These are phyloP conservation scores for Zygosaccharomyces gambellarensis DNA, from an alignment of 805 yeast genomes.

Conservation along the genomic window DNA sequence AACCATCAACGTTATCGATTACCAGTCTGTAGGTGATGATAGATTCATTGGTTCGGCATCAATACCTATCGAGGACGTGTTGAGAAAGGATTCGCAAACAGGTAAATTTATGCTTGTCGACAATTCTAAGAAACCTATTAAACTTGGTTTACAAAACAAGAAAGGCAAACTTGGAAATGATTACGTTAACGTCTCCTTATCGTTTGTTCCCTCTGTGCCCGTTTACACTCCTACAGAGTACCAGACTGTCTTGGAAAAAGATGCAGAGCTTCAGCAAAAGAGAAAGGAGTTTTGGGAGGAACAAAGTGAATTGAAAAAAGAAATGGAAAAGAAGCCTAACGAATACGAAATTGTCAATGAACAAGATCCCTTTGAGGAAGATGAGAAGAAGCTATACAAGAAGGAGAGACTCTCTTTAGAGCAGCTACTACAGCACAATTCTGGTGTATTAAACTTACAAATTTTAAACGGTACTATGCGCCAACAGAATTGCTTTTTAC, in stretches of 20 bases:
- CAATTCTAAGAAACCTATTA: constrained; percentile 44
- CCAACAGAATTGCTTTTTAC: constrained; percentile 48
- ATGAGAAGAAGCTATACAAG: constrained; percentile 24
- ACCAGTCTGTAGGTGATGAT: constrained; percentile 58
- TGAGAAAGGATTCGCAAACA: constrained; percentile 39
- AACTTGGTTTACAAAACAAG: constrained; percentile 29
- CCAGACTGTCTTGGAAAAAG: constrained; percentile 42
- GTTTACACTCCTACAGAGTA: constrained; percentile 57
- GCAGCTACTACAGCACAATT: constrained; percentile 46
- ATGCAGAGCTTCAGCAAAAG: constrained; percentile 37
- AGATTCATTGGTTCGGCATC: constrained; percentile 58
- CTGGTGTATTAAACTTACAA: constrained; percentile 60
- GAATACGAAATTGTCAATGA: constrained; percentile 60
- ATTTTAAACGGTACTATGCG: constrained; percentile 46
- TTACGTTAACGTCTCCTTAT: constrained; percentile 46
- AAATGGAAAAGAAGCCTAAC: constrained; percentile 52
- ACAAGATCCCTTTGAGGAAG: constrained; percentile 40
- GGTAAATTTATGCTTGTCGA: constrained; percentile 48
- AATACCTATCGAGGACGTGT: constrained; percentile 41
- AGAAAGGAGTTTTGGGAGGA: constrained; percentile 38
- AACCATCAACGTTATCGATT: constrained; percentile 58
- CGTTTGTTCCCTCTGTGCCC: constrained; percentile 63
- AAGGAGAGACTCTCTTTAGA: constrained; percentile 49
- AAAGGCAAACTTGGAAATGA: constrained; percentile 48
- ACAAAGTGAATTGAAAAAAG: constrained; percentile 46